phyloP scores from a whole-genome alignment of 805 yeast genomes.

The Wickerhamiella siamensis region DNA sequence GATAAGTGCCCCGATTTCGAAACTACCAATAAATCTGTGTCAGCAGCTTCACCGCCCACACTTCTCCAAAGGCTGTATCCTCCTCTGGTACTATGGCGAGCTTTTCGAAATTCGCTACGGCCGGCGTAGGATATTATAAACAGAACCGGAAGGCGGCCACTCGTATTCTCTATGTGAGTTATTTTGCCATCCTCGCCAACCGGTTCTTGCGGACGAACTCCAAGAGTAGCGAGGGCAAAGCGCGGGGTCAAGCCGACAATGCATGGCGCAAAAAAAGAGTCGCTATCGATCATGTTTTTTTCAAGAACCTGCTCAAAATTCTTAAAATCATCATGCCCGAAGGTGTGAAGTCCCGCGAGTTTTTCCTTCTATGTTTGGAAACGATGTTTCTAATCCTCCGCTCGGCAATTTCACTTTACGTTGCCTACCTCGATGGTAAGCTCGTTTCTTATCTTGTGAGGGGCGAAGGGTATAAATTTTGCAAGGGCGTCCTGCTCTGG shows the following conservation, averaged over 20 bases:
- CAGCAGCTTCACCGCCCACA: no score
- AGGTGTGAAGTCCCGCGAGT: slow-evolving; percentile 21
- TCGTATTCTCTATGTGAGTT: slow-evolving; percentile 11
- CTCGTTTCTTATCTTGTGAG: slow-evolving; percentile 70
- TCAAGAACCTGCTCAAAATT: slow-evolving; percentile 19
- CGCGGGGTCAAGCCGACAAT: slow-evolving; percentile 1
- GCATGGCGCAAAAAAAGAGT: slow-evolving; percentile 14
- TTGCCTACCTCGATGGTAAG: slow-evolving; percentile 76
- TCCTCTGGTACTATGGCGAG: no score
- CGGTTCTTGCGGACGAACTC: slow-evolving; percentile 7
- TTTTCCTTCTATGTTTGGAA: slow-evolving; percentile 35
- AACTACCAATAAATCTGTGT: no score
- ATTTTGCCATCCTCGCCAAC: slow-evolving; percentile 9
- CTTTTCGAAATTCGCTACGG: slow-evolving; percentile 4
- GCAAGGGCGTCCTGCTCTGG: slow-evolving; percentile 57
- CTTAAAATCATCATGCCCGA: slow-evolving; percentile 25
- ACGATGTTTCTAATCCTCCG: slow-evolving; percentile 46
- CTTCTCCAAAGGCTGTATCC: no score
- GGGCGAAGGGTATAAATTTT: slow-evolving; percentile 49
- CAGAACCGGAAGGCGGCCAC: slow-evolving; percentile 14
- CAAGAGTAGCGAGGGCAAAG: background rate
- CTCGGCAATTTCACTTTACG: slow-evolving; percentile 62
- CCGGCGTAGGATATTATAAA: slow-evolving; percentile 5
- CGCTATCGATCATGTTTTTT: slow-evolving; percentile 23
- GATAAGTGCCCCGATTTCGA: no score